Conservation (phyloP, 1,139 yeast genomes). For the Scheffersomyces insectosa region DNA sequence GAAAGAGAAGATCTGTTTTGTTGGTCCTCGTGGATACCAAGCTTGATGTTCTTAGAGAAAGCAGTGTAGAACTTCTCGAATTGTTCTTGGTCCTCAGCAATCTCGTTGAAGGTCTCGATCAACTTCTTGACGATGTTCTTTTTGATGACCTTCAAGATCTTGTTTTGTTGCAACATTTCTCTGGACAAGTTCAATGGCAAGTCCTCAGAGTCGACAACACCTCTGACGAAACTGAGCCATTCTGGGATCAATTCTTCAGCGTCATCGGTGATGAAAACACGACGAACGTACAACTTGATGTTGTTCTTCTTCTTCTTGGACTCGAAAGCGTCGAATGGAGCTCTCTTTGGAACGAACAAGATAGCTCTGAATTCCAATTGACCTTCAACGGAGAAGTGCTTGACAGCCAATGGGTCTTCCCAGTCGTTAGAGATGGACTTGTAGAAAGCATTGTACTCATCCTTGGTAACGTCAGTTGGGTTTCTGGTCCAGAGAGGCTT, state of each 20-base stretch:
- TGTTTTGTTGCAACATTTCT: slow-evolving; percentile 99
- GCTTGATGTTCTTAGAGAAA: slow-evolving; percentile 96
- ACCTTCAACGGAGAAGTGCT: slow-evolving; percentile 99
- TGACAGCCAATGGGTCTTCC: slow-evolving; percentile 99
- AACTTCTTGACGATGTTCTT: slow-evolving; percentile 99
- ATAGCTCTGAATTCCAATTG: slow-evolving; percentile 99
- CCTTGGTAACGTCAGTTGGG: slow-evolving; percentile 97
- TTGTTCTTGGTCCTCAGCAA: slow-evolving; percentile 98
- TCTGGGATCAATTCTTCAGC: slow-evolving; percentile 99
- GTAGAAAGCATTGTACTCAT: slow-evolving; percentile 99
- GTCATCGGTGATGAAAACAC: slow-evolving; percentile 99
- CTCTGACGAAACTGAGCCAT: slow-evolving; percentile 96
- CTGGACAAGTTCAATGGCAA: slow-evolving; percentile 99
- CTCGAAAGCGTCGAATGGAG: slow-evolving; percentile 98
- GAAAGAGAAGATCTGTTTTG: slow-evolving; percentile 96
- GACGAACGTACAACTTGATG: slow-evolving; percentile 98
- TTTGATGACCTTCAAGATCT: slow-evolving; percentile 98
- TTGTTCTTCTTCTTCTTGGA: slow-evolving; percentile 97
- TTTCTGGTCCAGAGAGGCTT: slow-evolving; percentile 99
- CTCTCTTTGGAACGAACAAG: slow-evolving; percentile 97
- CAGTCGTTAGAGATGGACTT: slow-evolving; percentile 99
- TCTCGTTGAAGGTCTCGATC: slow-evolving; percentile 98
- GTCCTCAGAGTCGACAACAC: slow-evolving; percentile 99
- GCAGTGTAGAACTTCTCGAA: slow-evolving; percentile 98
- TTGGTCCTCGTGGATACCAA: slow-evolving; percentile 98